Evolutionary conservation across 2,329 filamentous ascomycete species (phyloP).

Genomic region (Arthrobotrys iridis): DNA sequence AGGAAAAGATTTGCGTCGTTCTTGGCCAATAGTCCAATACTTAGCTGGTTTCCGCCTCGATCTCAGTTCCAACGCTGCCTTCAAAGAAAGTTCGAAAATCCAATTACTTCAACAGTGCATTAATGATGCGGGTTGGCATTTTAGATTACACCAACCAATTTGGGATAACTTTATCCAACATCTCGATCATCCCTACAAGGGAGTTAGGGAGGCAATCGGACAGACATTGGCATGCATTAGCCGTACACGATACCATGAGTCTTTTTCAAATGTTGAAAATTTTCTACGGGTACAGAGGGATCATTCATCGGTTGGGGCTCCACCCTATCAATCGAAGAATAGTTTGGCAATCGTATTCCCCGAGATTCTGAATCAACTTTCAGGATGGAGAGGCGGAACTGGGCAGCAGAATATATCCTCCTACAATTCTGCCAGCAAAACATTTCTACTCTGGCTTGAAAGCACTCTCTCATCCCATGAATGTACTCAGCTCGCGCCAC

Average conservation of each 20-base stretch:
- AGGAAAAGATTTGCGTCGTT: slow-evolving; percentile 86
- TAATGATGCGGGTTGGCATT: slow-evolving; percentile 92
- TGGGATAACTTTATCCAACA: slow-evolving; percentile 88
- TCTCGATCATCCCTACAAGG: slow-evolving; percentile 97
- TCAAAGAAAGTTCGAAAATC: slow-evolving; percentile 98
- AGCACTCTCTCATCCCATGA: slow-evolving; percentile 89
- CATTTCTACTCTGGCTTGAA: slow-evolving; percentile 93
- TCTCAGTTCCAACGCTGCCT: slow-evolving; percentile 93
- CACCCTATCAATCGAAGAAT: slow-evolving; percentile 80
- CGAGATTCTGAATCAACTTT: slow-evolving; percentile 79
- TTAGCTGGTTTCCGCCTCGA: slow-evolving; percentile 88
- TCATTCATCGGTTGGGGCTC: slow-evolving; percentile 81
- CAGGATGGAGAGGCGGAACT: slow-evolving; percentile 86
- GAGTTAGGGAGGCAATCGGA: slow-evolving; percentile 93
- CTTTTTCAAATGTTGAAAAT: slow-evolving; percentile 79
- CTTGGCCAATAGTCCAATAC: slow-evolving; percentile 84
- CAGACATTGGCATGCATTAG: slow-evolving; percentile 87
- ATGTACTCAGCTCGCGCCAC: slow-evolving; percentile 87
- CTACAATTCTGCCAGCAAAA: slow-evolving; percentile 96
- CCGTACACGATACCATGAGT: slow-evolving; percentile 92
- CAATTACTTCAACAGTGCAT: slow-evolving; percentile 88
- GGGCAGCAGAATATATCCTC: slow-evolving; percentile 88
- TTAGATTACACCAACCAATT: slow-evolving; percentile 87
- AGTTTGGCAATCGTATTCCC: slow-evolving; percentile 78
- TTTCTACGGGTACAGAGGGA: slow-evolving; percentile 81